Evolutionary conservation across 345 rosid genomes (phyloP), one percentile per base, ranked within the genome.

Genomic region (Noccaea bulbosa): DNA sequence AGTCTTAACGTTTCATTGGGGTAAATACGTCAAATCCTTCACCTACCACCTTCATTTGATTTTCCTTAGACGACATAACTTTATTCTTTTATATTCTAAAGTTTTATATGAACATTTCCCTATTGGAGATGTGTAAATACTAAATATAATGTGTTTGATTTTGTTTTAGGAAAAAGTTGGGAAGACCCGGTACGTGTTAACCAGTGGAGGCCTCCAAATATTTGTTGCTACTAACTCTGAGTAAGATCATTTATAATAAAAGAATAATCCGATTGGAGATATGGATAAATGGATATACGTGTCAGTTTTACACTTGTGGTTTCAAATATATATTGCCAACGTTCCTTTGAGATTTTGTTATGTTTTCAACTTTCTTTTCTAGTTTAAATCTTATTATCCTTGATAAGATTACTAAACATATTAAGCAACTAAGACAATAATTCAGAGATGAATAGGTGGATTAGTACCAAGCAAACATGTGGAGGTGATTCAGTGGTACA

Each of bases 21-120:
- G 63, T 62, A 60, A 60, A 11, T 74, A 11, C 69, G 78, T 74
- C 78, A 51, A 51, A 67, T 67, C 69, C 10, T 67, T 53, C 73
- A 67, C 73, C 78, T 67, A 74, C 78, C 73, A 74, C 78, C 58
- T 39, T 67, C 61, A 7, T 67, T 59, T 59, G 33, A 45, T 24
- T 64, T 72, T 54, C 65, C 49, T 54, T 15, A 27, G 39, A 33
- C 49, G 11, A 20, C 27, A 12, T 33, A 0, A 2, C 40, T 16
- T 0, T 24, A 41, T 62, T 51, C 44, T 11, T 52, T 49, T n/a
- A 30, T 57, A 48, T 47, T 55, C 33, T 49, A 73, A n/a, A 66
- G 53, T 65, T 49, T 56, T 47, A 51, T 58, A 8, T 30, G 38
- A 30, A 39, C 14, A 70, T 49, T 16, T 59, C 22, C 4, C 4